Conservation (phyloP, 2,329 filamentous ascomycete species). For the Phialocephala subalpina region DNA sequence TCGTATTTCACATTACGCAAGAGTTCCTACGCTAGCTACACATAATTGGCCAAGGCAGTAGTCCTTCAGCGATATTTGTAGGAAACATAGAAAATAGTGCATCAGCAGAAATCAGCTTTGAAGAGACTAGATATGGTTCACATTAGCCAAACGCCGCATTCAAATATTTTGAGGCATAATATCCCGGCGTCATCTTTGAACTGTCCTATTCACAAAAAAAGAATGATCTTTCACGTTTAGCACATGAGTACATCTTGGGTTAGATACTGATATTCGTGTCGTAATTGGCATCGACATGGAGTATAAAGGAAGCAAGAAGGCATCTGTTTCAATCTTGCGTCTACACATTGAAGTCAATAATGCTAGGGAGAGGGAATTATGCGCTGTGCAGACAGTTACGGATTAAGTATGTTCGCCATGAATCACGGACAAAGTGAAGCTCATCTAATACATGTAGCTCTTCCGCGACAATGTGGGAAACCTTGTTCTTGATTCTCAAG, state of each 20-base stretch:
- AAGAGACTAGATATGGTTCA: constrained; percentile 26
- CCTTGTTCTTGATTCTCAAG: constrained; percentile 29
- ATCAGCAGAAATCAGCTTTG: constrained; percentile 30
- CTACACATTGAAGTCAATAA: constrained; percentile 28
- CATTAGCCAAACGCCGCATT: constrained; percentile 33
- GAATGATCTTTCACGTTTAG: constrained; percentile 38
- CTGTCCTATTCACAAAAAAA: constrained; percentile 41
- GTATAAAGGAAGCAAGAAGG: constrained; percentile 37
- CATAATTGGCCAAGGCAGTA: constrained; percentile 22
- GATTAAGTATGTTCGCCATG: constrained; percentile 26
- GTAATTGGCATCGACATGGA: constrained; percentile 42
- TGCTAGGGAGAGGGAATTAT: constrained; percentile 31
- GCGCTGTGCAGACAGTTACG: constrained; percentile 29
- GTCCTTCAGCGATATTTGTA: constrained; percentile 31
- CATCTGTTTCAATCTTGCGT: constrained; percentile 30
- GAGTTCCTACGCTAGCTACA: constrained; percentile 21
- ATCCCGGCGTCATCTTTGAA: constrained; percentile 39
- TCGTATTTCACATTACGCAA: constrained; percentile 27
- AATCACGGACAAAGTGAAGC: constrained; percentile 5
- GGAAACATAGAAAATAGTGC: constrained; percentile 25
- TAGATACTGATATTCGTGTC: constrained; percentile 36
- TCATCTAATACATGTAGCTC: constrained; percentile 26
- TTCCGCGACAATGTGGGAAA: constrained; percentile 30
- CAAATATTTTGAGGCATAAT: constrained; percentile 31
- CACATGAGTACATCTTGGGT: constrained; percentile 41